These are phyloP conservation scores for Eucalyptus marginata DNA, from an alignment of 345 rosid genomes.

Conservation along the genomic window DNA sequence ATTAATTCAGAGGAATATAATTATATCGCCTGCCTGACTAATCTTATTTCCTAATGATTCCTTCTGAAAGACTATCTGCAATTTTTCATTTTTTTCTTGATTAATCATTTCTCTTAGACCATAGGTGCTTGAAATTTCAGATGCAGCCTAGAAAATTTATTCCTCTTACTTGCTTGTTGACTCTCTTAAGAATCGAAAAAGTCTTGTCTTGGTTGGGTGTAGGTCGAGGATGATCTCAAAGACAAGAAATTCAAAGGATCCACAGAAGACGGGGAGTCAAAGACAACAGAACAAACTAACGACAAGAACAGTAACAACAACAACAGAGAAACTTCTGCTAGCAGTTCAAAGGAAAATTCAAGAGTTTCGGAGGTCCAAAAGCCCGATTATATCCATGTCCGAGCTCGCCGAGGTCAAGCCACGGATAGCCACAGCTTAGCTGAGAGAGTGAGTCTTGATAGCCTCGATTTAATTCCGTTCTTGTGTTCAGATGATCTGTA, in stretches of 20 bases:
- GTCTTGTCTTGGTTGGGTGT: conserved; percentile 8
- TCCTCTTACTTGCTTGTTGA: background rate
- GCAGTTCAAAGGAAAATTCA: conserved; percentile 46
- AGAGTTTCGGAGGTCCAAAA: conserved; percentile 45
- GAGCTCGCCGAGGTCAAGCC: conserved; percentile 96
- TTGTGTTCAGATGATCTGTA: background rate
- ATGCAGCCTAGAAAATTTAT: background rate
- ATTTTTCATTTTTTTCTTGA: background rate
- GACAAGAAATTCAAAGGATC: conserved; percentile 16
- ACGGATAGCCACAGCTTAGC: conserved; percentile 98
- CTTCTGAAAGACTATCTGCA: background rate
- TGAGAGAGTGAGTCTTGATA: conserved; percentile 54
- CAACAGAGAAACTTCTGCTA: conserved; percentile 28
- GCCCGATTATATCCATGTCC: conserved; percentile 84
- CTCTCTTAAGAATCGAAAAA: background rate
- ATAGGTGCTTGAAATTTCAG: background rate
- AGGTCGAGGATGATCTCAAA: conserved; percentile 10
- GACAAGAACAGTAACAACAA: conserved; percentile 16
- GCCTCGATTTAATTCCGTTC: background rate
- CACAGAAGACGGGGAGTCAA: conserved; percentile 46
- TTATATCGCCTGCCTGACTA: background rate
- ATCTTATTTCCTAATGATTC: background rate
- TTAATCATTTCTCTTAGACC: background rate
- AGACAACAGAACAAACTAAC: conserved; percentile 31
- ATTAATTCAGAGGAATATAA: background rate